These are phyloP conservation scores for Alectoria sarmentosa DNA, from an alignment of 495 filamentous ascomycete species.

Conservation along the genomic window DNA sequence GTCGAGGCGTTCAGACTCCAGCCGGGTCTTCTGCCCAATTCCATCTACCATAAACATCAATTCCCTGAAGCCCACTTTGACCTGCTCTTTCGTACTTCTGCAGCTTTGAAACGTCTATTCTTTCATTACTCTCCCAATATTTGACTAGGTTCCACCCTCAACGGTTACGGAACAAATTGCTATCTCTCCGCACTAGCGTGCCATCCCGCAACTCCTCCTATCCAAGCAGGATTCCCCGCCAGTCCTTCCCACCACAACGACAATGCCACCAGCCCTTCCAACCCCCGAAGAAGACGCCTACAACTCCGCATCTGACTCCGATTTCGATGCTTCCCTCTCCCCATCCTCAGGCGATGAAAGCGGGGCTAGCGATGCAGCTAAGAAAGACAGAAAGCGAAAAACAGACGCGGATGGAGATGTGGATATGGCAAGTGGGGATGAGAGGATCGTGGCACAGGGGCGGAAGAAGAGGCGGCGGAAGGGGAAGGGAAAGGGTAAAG, in stretches of 20 bases:
- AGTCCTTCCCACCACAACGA: neutral
- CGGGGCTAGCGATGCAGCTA: conserved; percentile 10
- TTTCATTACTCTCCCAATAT: too few relatives aligned
- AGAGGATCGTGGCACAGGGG: conserved; percentile 60
- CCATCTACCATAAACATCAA: neutral
- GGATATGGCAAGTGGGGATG: conserved; percentile 62
- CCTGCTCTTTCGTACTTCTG: too few relatives aligned
- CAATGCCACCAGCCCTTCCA: conserved; percentile 20
- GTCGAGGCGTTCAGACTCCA: neutral
- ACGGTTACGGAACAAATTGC: neutral
- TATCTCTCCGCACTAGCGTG: neutral
- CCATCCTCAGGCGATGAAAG: conserved; percentile 23
- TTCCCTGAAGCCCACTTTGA: neutral
- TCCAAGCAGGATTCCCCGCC: neutral
- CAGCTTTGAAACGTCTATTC: too few relatives aligned
- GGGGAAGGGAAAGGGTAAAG: conserved; percentile 45
- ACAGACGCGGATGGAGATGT: conserved; percentile 28
- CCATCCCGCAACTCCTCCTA: neutral
- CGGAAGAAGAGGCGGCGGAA: conserved; percentile 49
- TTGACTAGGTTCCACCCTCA: neutral
- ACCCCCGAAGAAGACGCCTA: conserved; percentile 21
- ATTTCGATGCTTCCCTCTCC: conserved; percentile 26
- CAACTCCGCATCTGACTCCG: conserved; percentile 25
- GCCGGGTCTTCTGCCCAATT: neutral
- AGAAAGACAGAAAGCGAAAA: conserved; percentile 32